Percentiles rank a stretch among this genome's conserved stretches.
Evolutionary conservation across 441 rosid genomes (phyloP).

Genomic region (Aquilaria agallochum): DNA sequence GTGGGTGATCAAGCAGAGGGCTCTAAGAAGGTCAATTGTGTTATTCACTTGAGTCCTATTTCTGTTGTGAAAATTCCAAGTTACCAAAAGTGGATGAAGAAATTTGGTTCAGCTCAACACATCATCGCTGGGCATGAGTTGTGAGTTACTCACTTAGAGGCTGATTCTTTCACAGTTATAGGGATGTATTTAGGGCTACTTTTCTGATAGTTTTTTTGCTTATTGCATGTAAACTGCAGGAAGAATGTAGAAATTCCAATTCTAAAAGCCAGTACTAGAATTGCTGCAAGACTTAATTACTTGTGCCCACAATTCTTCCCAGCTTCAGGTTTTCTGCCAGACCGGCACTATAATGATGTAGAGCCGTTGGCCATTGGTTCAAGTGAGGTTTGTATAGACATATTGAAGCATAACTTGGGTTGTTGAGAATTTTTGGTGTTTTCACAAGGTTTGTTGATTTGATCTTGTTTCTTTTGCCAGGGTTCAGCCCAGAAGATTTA

Average conservation of each 20-base stretch:
- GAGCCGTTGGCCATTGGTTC: constrained; percentile 19
- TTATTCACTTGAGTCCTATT: constrained; percentile 83
- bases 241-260: constrained; percentile 81
- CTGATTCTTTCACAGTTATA: constrained; percentile 2
- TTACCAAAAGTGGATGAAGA: constrained; percentile 82
- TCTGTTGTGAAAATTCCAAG: constrained; percentile 44
- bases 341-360: constrained; percentile 24
- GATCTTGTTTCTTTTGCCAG: constrained; percentile 29
- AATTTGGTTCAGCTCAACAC: constrained; percentile 66
- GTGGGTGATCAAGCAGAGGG: constrained; percentile 19
- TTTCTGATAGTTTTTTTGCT: constrained; percentile 17
- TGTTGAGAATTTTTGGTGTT: constrained; percentile 8
- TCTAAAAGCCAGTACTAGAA: constrained; percentile 78
- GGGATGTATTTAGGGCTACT: constrained; percentile 7
- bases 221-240: constrained; percentile 33
- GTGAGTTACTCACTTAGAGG: constrained; percentile 31
- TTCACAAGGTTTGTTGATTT: constrained; percentile 8
- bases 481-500: constrained; percentile 26
- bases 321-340: constrained; percentile 77
- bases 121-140: constrained; percentile 85
- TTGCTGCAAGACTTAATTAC: constrained; percentile 79
- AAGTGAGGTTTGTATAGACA: constrained; percentile 44
- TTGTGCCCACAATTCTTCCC: constrained; percentile 97
- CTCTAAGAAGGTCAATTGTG: constrained; percentile 56
- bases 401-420: constrained; percentile 9